A percentile compares a stretch with the other conserved stretches of the same genome.
phyloP scores from a whole-genome alignment of 257 asterid species.

The Eucommia ulmoides region DNA sequence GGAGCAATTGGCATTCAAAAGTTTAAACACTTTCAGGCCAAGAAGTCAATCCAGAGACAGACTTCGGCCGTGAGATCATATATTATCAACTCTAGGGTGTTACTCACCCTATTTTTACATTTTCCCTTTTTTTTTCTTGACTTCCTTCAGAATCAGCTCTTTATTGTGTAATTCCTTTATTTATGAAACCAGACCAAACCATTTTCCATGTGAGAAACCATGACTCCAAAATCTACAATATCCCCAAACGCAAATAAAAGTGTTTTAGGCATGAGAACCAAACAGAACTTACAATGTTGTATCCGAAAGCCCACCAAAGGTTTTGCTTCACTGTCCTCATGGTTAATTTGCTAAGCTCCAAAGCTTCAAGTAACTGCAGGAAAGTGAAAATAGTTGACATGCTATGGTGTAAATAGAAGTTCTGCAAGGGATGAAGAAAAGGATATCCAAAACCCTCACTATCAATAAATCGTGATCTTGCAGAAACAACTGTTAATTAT shows the following conservation, averaged over 20 bases:
- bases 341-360: slow-evolving; percentile 92
- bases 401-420: too few relatives aligned
- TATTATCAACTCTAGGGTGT: not conserved
- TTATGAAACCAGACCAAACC: not conserved
- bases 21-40: not conserved
- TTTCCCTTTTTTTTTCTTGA: not conserved
- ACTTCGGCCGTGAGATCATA: not conserved
- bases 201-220: not conserved
- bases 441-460: too few relatives aligned
- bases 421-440: too few relatives aligned
- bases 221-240: not conserved
- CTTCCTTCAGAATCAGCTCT: not conserved
- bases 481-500: too few relatives aligned
- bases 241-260: not conserved
- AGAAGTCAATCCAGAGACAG: not conserved
- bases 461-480: too few relatives aligned
- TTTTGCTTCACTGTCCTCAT: slow-evolving; percentile 96
- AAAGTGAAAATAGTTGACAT: too few relatives aligned
- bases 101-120: too few relatives aligned
- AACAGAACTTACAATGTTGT: slow-evolving; percentile 71
- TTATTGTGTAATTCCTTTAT: not conserved
- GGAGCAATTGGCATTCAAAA: not conserved
- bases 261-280: slow-evolving; percentile 7
- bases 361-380: slow-evolving; percentile 84
- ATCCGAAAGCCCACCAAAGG: slow-evolving; percentile 98